Evolutionary conservation across 2,329 filamentous ascomycete species (phyloP), one percentile per base, ranked within the genome.

Genomic region (Thelonectria rubi): DNA sequence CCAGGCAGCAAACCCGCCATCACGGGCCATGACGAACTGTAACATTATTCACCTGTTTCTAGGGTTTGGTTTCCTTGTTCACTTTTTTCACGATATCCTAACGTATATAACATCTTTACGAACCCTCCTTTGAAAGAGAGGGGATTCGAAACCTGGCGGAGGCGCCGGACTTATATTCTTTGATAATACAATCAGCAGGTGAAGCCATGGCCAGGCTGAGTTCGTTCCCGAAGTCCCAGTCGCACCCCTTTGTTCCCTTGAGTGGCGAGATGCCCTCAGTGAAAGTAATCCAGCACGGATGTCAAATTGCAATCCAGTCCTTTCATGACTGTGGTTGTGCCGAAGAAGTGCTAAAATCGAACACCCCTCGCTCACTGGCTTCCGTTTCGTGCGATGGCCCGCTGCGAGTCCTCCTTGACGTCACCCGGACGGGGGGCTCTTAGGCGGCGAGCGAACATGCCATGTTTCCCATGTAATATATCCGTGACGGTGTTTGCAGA

Each of bases 251-350:
- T 12, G 12, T 14, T 15, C 9, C 12, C 8, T 20, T 8, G 32
- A 34, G 26, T 49, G 43, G 15, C 34, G 11, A 24, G 21, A 17
- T 30, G 46, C 15, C 24, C n/a, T 32, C 15, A 40, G 39, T 34
- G 15, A 26, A 52, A 45, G 45, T 42, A 48, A 43, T 34, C 69
- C 80, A 94, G 94, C 94, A 97, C 92, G 91, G 92, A 97, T 97
- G 93, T 97, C 93, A 97, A 97, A 97, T 97, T 97, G 88, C 94
- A 95, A 94, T 91, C 84, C 87, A 87, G 89, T 88, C 89, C 78
- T 78, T 77, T 78, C 80, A 89, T 97, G 92, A 90, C 92, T 93
- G 88, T 84, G 86, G 88, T 94, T 95, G 94, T 93, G 94, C 93
- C 93, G 92, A 94, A 97, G 93, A 97, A 93, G 93, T 97, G 93